These are phyloP conservation scores for Perilla frutescens DNA, from an alignment of 257 asterid genomes.

Conservation along the genomic window DNA sequence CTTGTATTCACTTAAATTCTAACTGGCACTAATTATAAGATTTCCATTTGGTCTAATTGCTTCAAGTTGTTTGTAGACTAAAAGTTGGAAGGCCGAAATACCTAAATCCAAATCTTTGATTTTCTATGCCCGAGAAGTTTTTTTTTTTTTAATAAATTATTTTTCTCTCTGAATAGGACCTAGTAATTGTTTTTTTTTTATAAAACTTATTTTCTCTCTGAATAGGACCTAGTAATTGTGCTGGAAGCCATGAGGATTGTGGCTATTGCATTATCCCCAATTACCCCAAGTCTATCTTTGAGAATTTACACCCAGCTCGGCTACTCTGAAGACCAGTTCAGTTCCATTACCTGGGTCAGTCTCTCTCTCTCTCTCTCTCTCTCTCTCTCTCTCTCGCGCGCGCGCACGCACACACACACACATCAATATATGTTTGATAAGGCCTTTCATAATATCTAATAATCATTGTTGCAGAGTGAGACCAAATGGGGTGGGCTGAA, in stretches of 20 bases:
- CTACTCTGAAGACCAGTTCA: constrained; percentile 77
- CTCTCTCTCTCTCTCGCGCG: not conserved
- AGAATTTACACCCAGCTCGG: constrained; percentile 89
- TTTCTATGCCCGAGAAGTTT: not conserved
- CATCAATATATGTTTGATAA: not conserved
- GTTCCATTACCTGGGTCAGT: constrained; percentile 69
- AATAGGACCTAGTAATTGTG: constrained; percentile 77
- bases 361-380: constrained; percentile 45
- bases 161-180: constrained; percentile 59
- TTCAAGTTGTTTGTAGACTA: not conserved
- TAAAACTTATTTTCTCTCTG: constrained; percentile 13
- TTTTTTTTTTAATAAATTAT: not conserved
- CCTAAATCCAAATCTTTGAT: not conserved
- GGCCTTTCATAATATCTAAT: constrained; percentile 29
- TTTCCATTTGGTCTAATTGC: not conserved
- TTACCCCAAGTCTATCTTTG: constrained; percentile 76
- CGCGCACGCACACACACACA: too few species aligned
- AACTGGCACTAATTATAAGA: constrained; percentile 5
- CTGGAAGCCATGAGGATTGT: constrained; percentile 84
- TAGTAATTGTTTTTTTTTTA: constrained; percentile 54
- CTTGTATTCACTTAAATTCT: not conserved
- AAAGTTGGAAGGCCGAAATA: not conserved
- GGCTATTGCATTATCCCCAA: constrained; percentile 79
- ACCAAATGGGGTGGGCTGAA: constrained; percentile 91
- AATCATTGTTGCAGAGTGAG: constrained; percentile 61